These are phyloP conservation scores for Westerdykella aurantiaca DNA, from an alignment of 2,329 filamentous ascomycete species.

Conservation along the genomic window DNA sequence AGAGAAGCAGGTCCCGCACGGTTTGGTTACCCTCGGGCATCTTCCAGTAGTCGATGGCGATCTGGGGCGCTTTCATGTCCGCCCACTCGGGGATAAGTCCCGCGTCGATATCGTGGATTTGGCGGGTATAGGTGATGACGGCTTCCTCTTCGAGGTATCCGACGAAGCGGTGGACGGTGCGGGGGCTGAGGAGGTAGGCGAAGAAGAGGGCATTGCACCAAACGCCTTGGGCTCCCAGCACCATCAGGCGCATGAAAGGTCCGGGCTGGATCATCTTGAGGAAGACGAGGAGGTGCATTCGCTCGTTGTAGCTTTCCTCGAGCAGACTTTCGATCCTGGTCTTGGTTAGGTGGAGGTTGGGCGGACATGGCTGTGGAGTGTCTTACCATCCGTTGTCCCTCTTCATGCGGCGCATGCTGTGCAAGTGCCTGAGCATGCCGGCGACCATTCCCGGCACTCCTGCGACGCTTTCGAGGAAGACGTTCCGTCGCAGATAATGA, in stretches of 20 bases:
- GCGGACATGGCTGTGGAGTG: not conserved
- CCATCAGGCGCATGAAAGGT: slow-evolving; percentile 86
- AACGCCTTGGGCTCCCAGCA: slow-evolving; percentile 86
- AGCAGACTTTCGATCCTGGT: slow-evolving; percentile 80
- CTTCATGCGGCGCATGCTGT: slow-evolving; percentile 77
- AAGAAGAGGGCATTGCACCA: slow-evolving; percentile 96
- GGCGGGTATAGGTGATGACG: slow-evolving; percentile 88
- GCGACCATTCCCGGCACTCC: slow-evolving; percentile 96
- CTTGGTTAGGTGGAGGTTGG: slow-evolving; percentile 5
- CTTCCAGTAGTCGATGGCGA: slow-evolving; percentile 87
- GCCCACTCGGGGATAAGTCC: slow-evolving; percentile 81
- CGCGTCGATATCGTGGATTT: slow-evolving; percentile 77
- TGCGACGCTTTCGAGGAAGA: slow-evolving; percentile 92
- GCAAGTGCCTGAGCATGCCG: slow-evolving; percentile 85
- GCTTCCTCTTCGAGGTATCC: slow-evolving; percentile 97
- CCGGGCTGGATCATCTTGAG: slow-evolving; percentile 85
- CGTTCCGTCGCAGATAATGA: slow-evolving; percentile 84
- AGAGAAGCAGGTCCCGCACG: slow-evolving; percentile 82
- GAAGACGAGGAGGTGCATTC: slow-evolving; percentile 90
- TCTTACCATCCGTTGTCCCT: slow-evolving; percentile 78
- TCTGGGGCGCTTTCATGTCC: slow-evolving; percentile 72
- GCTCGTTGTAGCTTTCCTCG: slow-evolving; percentile 86
- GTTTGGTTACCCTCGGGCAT: slow-evolving; percentile 79
- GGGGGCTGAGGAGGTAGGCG: slow-evolving; percentile 77
- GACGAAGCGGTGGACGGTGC: slow-evolving; percentile 89